Base-by-base conservation (phyloP, 441 rosid species). In the Brassica balearica region DNA sequence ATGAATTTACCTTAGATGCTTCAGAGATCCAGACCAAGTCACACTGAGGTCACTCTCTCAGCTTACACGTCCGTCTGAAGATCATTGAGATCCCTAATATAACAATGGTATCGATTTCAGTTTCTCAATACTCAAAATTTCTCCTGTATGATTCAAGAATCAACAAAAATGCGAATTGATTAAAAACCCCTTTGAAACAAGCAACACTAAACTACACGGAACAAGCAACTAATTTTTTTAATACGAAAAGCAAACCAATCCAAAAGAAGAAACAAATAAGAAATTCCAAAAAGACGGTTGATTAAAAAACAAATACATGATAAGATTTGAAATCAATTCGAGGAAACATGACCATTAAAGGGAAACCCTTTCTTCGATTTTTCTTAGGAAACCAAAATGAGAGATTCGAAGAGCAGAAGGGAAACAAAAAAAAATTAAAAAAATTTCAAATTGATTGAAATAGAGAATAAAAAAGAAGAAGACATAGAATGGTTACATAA, bases 41-140 rank as follows among this genome's bases (percentile, higher is more conserved):
- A 79, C 78, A 79, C 69, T 78, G 22, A 51, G 56, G 64, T 68
- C 77, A 73, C 79, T 53, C 61, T 53, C 61, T 56, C 72, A 58
- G 43, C 82, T 72, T 61, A 22, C 29, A 46, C 34, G 17, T 3
- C 4, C 14, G 69, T 20, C 27, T 65, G n/a, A 38, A 65, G 65
- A 78, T 79, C 66, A 25, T 17, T 9, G 2, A 69, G 59, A 72
- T 71, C 77, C 76, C 76, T 56, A 65, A 63, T 1, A 60, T 20
- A 5, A 14, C 59, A 41, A 29, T 58, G 65, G 63, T 71, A n/a
- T 65, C 68, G 14, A 53, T 65, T n/a, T 65, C 68, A 19, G 60
- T 55, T 5, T 32, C 66, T 53, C 59, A 68, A 79, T 1, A 17
- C 74, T 79, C 75, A 27, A n/a, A 61, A 34, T 46, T 20, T 29